Evolutionary conservation across 495 filamentous ascomycete genomes (phyloP).

Genomic region (Aspergillus mulundensis): DNA sequence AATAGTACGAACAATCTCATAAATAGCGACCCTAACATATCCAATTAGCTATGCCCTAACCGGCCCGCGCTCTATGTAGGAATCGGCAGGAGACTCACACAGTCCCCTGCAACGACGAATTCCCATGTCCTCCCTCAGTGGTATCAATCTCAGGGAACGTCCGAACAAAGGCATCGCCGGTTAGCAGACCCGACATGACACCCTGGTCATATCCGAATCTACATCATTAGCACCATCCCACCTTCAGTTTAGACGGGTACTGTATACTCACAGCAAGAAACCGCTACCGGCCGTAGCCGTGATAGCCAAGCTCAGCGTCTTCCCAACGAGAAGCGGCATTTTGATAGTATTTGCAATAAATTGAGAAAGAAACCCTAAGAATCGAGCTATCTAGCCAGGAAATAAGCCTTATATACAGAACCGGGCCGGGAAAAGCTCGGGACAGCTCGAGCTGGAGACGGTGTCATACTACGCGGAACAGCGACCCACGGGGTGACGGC

Average conservation of each 20-base stretch:
- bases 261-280: constrained; percentile 31
- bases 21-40: constrained; percentile 29
- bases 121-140: constrained; percentile 27
- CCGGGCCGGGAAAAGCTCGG: constrained; percentile 4
- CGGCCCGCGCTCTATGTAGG: too few relatives aligned
- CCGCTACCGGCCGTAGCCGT: constrained; percentile 39
- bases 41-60: background rate
- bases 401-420: constrained; percentile 1
- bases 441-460: background rate
- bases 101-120: constrained; percentile 33
- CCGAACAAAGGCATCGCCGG: constrained; percentile 27
- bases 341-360: background rate
- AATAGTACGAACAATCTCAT: constrained; percentile 32
- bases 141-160: constrained; percentile 35
- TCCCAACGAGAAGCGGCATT: constrained; percentile 27
- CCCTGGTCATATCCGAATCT: constrained; percentile 45
- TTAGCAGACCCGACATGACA: constrained; percentile 39
- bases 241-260: too few relatives aligned
- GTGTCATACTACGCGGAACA: background rate
- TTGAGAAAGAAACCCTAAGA: too few relatives aligned
- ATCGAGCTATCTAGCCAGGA: background rate
- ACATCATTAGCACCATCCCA: too few relatives aligned
- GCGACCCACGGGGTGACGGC: constrained; percentile 8
- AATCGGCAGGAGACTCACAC: constrained; percentile 31
- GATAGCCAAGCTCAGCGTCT: constrained; percentile 28